Percentiles rank a stretch among this genome's conserved stretches.
These are phyloP conservation scores for Miscanthus lutarioriparius DNA, from an alignment of 176 grass and related monocot genomes.

Conservation along the genomic window DNA sequence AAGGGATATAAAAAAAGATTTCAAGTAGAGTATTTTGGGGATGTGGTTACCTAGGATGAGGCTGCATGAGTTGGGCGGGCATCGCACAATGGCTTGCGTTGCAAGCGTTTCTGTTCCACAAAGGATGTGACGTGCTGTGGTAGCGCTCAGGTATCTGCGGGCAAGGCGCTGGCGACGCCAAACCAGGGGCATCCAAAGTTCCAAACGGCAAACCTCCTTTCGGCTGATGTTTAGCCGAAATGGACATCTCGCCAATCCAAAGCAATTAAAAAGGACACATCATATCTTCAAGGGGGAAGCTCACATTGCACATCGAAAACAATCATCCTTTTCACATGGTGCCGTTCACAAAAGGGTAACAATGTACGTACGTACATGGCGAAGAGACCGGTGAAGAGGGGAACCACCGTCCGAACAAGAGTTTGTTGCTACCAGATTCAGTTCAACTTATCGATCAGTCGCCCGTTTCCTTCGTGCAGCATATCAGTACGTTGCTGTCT, in stretches of 20 bases:
- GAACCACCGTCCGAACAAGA: background rate
- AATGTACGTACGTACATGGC: background rate
- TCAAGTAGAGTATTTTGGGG: background rate
- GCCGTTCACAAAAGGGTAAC: constrained; percentile 5
- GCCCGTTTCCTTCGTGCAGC: background rate
- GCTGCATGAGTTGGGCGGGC: background rate
- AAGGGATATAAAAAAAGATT: background rate
- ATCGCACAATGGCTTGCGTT: background rate
- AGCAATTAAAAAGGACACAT: background rate
- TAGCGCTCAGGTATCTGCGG: background rate
- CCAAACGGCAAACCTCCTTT: background rate
- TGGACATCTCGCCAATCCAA: background rate
- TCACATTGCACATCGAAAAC: background rate
- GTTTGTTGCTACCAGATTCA: background rate
- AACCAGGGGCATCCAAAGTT: background rate
- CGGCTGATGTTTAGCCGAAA: background rate
- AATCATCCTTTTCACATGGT: constrained; percentile 6
- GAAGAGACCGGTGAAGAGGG: background rate
- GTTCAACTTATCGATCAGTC: background rate
- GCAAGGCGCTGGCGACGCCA: background rate
- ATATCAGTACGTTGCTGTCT: background rate
- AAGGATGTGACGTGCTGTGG: background rate
- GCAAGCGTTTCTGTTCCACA: background rate
- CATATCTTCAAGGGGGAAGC: no score
- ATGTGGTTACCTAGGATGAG: background rate